Percentiles rank a stretch among this genome's conserved stretches.
These are phyloP conservation scores for Trichoderma asperelloides DNA, from an alignment of 495 filamentous ascomycete species.

Conservation along the genomic window DNA sequence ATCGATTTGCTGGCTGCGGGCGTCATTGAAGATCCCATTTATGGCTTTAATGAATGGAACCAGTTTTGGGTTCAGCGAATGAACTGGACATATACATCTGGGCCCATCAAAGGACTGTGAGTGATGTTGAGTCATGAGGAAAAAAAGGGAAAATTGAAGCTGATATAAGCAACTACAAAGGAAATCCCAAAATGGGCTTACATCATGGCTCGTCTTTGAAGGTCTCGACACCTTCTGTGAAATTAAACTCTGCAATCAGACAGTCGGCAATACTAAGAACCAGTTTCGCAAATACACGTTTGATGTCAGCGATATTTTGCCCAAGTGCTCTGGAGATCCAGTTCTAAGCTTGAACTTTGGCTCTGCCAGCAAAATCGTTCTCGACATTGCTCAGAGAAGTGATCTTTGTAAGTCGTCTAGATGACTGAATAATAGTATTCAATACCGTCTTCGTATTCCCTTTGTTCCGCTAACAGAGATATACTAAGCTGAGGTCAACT, in stretches of 20 bases:
- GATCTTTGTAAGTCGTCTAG: neutral
- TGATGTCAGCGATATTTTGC: constrained; percentile 47
- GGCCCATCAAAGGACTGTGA: constrained; percentile 37
- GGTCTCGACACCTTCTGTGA: constrained; percentile 59
- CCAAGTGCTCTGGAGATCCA: constrained; percentile 25
- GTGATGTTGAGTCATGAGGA: constrained; percentile 11
- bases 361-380: constrained; percentile 43
- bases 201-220: constrained; percentile 52
- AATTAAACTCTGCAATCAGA: constrained; percentile 50
- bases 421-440: neutral
- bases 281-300: constrained; percentile 66
- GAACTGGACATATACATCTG: constrained; percentile 57
- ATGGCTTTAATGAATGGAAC: constrained; percentile 52
- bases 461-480: constrained; percentile 42
- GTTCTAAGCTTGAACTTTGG: neutral
- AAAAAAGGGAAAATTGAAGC: neutral
- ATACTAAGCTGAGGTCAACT: constrained; percentile 20
- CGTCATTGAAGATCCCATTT: constrained; percentile 43
- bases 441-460: constrained; percentile 35
- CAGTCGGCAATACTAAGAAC: constrained; percentile 55
- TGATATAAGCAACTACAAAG: neutral
- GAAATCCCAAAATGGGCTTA: constrained; percentile 14
- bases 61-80: constrained; percentile 50
- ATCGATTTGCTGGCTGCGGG: constrained; percentile 48
- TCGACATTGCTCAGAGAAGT: neutral